Evolutionary conservation across 352 stramenopile species (phyloP).

Genomic region (Phytopythium sindhum): DNA sequence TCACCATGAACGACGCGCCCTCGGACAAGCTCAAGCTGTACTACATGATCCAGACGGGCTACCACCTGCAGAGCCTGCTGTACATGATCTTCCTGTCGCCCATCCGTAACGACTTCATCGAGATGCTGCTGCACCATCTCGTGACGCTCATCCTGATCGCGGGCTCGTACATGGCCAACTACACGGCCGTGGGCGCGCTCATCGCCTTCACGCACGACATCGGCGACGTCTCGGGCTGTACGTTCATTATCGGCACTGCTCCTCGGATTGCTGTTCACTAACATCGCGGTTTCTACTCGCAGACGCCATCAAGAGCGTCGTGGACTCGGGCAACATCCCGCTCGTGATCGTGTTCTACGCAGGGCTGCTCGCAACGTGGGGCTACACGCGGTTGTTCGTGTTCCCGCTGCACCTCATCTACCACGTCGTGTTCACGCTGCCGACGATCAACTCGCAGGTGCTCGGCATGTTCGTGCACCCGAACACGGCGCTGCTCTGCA

Average conservation of each 20-base stretch:
- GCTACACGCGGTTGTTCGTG: slow-evolving; percentile 41
- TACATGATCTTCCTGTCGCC: slow-evolving; percentile 55
- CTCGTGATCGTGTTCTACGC: slow-evolving; percentile 33
- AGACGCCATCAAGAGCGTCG: slow-evolving; percentile 40
- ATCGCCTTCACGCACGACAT: slow-evolving; percentile 52
- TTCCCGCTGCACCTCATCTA: slow-evolving; percentile 41
- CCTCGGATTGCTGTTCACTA: slow-evolving; percentile 5
- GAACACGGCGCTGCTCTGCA: slow-evolving; percentile 27
- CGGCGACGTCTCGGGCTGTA: slow-evolving; percentile 51
- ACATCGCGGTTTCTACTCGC: slow-evolving; percentile 1
- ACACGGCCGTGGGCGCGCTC: slow-evolving; percentile 39
- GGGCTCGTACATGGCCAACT: slow-evolving; percentile 52
- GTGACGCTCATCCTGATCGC: slow-evolving; percentile 56
- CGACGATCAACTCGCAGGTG: slow-evolving; percentile 22
- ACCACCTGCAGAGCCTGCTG: slow-evolving; percentile 51
- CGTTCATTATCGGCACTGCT: slow-evolving; percentile 7
- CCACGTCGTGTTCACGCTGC: slow-evolving; percentile 25
- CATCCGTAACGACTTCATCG: slow-evolving; percentile 60
- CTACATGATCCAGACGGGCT: slow-evolving; percentile 51
- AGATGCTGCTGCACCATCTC: slow-evolving; percentile 58
- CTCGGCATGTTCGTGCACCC: slow-evolving; percentile 26
- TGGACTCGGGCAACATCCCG: slow-evolving; percentile 30
- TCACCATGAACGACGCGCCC: slow-evolving; percentile 28
- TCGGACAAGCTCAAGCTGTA: slow-evolving; percentile 38
- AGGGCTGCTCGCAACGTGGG: slow-evolving; percentile 35